Evolutionary conservation across 306 rosid genomes (phyloP), one percentile per base, ranked within the genome.

Genomic region (Medicago lupulina): DNA sequence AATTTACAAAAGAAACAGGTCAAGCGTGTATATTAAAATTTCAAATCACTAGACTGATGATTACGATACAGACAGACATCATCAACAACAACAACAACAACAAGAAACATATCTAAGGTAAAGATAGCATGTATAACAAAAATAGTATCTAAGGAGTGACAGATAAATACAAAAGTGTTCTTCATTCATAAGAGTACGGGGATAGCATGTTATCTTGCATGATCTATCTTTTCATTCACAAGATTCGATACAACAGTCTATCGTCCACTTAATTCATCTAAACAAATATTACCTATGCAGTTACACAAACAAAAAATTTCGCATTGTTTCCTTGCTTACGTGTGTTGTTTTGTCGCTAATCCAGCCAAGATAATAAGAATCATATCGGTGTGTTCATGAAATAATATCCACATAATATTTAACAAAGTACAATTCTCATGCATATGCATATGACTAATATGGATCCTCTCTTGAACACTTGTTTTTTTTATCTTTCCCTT

Each of bases 91-190:
- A 2, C 2, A 21, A 21, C 23, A 69, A 46, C 44, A 18, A 78
- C 46, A 62, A 3, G 44, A 44, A 70, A 63, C 43, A 81, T 17
- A 70, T 47, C 31, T 11, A 54, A 23, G 69, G 19, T 81, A 73
- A 6, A 21, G 34, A 15, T 76, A 28, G 53, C 41, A 39, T 23
- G 54, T 36, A 69, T 47, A 60, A 59, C 59, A 28, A 21, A 34
- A 66, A 66, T 19, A 66, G 64, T 55, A 46, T 65, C 69, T 55
- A 34, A 43, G 73, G 49, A 59, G 50, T n/a, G 64, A 53, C 64
- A 54, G 59, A 28, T 3, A 19, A 77, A 73, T 38, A 25, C n/a
- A 8, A 25, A 71, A 21, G 28, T 57, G 9, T 17, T 0, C 13
- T 17, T 54, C 25, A 3, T 6, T 34, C 38, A 7, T 8, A 59